A percentile compares a stretch with the other conserved stretches of the same genome.
phyloP scores from a whole-genome alignment of 768 basidiomycete species.

The Vishniacozyma victoriae region DNA sequence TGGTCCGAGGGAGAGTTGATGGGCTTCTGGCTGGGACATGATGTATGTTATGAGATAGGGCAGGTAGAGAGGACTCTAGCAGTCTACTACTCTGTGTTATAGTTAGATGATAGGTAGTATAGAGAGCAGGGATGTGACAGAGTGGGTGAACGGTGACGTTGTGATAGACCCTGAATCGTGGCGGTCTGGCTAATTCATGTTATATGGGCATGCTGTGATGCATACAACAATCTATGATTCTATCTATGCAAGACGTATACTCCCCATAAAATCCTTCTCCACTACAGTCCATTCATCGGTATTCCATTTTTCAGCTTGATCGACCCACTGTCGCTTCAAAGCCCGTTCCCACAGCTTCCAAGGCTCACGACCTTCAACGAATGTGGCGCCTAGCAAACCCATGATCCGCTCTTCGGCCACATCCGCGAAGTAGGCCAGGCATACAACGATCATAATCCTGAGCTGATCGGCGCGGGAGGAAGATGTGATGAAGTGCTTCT shows the following conservation, averaged over 20 bases:
- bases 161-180: too few relatives aligned
- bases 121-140: too few relatives aligned
- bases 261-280: too few relatives aligned
- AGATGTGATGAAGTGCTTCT: conserved; percentile 14
- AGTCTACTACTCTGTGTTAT: conserved; percentile 60
- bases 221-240: too few relatives aligned
- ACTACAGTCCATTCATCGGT: too few relatives aligned
- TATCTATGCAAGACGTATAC: too few relatives aligned
- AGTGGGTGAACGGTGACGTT: too few relatives aligned
- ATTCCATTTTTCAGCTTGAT: too few relatives aligned
- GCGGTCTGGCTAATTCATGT: too few relatives aligned
- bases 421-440: conserved; percentile 16
- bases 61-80: conserved; percentile 60
- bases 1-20: conserved; percentile 70
- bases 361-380: conserved; percentile 52
- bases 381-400: conserved; percentile 49
- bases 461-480: conserved; percentile 23
- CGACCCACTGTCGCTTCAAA: conserved; percentile 7
- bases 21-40: conserved; percentile 72
- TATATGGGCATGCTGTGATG: too few relatives aligned
- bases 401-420: conserved; percentile 12
- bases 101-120: too few relatives aligned
- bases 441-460: conserved; percentile 19
- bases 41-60: background rate
- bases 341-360: conserved; percentile 32